Conservation (phyloP, 2,329 filamentous ascomycete species). For the Neonectria faginata region DNA sequence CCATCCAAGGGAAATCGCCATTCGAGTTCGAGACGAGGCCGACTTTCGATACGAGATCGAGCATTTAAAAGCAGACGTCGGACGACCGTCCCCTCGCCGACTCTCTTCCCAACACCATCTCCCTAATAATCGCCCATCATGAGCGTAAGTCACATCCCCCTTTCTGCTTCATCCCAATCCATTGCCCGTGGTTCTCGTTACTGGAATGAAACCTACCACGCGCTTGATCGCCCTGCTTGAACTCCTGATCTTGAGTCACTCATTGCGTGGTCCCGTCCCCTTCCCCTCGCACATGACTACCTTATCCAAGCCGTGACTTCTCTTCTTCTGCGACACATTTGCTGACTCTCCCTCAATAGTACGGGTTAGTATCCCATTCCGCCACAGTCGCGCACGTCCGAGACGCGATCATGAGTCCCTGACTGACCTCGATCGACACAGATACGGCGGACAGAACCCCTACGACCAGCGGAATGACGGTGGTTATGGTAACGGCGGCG, state of each 20-base stretch:
- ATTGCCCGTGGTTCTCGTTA: conserved; percentile 15
- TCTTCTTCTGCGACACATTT: conserved; percentile 23
- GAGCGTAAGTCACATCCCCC: conserved; percentile 47
- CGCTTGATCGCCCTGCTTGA: not conserved
- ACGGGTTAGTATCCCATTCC: conserved; percentile 61
- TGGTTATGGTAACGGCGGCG: conserved; percentile 30
- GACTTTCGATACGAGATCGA: conserved; percentile 14
- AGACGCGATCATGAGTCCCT: conserved; percentile 15
- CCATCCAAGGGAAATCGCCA: conserved; percentile 16
- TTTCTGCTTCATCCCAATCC: conserved; percentile 32
- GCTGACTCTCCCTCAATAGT: conserved; percentile 56
- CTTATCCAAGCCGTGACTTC: not conserved
- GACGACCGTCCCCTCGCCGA: conserved; percentile 16
- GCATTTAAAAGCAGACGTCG: conserved; percentile 5
- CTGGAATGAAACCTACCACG: not conserved
- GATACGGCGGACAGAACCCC: conserved; percentile 69
- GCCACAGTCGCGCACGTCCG: conserved; percentile 22
- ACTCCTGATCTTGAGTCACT: not conserved
- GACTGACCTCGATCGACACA: conserved; percentile 52
- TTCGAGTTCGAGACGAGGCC: conserved; percentile 26
- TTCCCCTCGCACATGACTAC: not conserved
- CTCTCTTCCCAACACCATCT: conserved; percentile 23
- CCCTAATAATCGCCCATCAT: conserved; percentile 43
- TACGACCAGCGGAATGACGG: conserved; percentile 65
- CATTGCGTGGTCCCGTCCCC: not conserved